Conservation (phyloP, 2,329 filamentous ascomycete species). For the Endoconidiophora laricicola region DNA sequence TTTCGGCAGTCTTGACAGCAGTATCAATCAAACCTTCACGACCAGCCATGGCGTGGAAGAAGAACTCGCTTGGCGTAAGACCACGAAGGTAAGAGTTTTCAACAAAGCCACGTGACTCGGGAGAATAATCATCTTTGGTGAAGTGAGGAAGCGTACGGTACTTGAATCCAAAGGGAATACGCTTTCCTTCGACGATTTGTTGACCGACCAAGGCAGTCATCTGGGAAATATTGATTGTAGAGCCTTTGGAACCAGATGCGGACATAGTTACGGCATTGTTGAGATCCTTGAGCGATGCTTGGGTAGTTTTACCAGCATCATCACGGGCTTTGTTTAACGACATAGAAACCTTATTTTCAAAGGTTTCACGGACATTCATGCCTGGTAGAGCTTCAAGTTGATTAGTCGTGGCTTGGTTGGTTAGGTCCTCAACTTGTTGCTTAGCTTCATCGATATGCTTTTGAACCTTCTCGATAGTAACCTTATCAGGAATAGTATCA, state of each 20-base stretch:
- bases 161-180: constrained; percentile 98
- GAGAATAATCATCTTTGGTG: constrained; percentile 97
- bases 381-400: constrained; percentile 81
- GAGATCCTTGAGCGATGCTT: constrained; percentile 80
- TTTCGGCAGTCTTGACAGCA: constrained; percentile 97
- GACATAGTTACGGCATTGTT: constrained; percentile 98
- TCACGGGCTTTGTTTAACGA: constrained; percentile 92
- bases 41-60: constrained; percentile 99
- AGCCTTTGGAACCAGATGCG: constrained; percentile 91
- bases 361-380: constrained; percentile 97
- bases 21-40: constrained; percentile 99
- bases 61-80: constrained; percentile 89
- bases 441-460: constrained; percentile 69
- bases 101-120: constrained; percentile 90
- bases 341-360: constrained; percentile 92
- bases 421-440: constrained; percentile 58
- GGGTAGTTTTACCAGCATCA: constrained; percentile 80
- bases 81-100: constrained; percentile 97
- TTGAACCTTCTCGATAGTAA: constrained; percentile 73
- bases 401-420: constrained; percentile 65
- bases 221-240: constrained; percentile 97
- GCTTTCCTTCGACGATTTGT: constrained; percentile 95
- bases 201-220: constrained; percentile 98
- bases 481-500: constrained; percentile 83
- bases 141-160: constrained; percentile 95